Evolutionary conservation across 2,329 filamentous ascomycete species (phyloP), one percentile per base, ranked within the genome.

Genomic region (Thyridium curvatum): DNA sequence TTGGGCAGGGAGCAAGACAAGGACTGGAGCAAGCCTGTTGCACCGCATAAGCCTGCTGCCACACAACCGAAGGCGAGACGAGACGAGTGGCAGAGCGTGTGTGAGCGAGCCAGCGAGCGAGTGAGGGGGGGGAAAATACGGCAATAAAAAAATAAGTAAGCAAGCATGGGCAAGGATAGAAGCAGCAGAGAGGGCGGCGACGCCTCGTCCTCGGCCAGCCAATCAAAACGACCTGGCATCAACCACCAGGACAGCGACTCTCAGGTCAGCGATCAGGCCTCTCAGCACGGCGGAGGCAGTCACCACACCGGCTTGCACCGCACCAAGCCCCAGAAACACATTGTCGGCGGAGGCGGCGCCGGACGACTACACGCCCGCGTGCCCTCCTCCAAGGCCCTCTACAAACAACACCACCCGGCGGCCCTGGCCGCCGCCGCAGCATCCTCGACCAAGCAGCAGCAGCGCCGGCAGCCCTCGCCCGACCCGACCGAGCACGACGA

Each of bases 181-280:
- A 68, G 69, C 54, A 64, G 58, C 54, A 64, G 58, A 56, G 67
- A 74, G 50, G 54, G 53, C 50, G 65, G 71, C 58, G 68, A 66
- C 60, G 59, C 65, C 59, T 62, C 66, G 49, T 59, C 65, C 59
- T 62, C 66, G 49, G 57, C 59, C 55, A 60, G 62, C 72, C 72
- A 76, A 75, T 75, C 71, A 75, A 75, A 74, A 62, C 67, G 68
- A 18, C 64, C 69, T 52, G 47, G 60, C 39, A 56, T 54, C 42
- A 49, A 49, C 45, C 59, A 56, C 41, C 56, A 53, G 44, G 50
- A 62, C 49, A 61, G 54, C 48, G 60, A 62, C 42, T 60, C 58
- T 32, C 59, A 60, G 49, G 51, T 48, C 46, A 59, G 51, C 54
- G 57, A 55, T 47, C 53, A 53, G 9, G 12, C 18, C 15, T 21